A percentile compares a stretch with the other conserved stretches of the same genome.
These are phyloP conservation scores for Jacaranda mimosifolia DNA, from an alignment of 257 asterid genomes.

Conservation along the genomic window DNA sequence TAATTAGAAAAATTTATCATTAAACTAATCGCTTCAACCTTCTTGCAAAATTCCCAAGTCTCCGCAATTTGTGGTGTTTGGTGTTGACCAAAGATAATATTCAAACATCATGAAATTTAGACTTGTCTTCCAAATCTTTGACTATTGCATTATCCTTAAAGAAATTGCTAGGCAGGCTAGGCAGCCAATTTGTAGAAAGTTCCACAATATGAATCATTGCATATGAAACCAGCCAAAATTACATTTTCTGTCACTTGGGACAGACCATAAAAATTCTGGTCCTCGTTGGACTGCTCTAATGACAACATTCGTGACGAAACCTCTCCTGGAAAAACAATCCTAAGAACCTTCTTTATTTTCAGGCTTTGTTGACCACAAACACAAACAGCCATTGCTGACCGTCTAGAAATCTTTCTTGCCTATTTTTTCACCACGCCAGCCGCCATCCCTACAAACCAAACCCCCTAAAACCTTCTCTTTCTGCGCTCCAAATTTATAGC, in stretches of 20 bases:
- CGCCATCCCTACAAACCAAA: not conserved
- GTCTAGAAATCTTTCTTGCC: conserved; percentile 35
- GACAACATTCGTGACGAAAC: not conserved
- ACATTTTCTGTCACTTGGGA: not conserved
- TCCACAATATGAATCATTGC: not conserved
- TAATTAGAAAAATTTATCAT: too few relatives aligned
- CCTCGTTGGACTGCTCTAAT: conserved; percentile 41
- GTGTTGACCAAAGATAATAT: conserved; percentile 8
- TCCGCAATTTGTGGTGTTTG: conserved; percentile 17
- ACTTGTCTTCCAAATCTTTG: conserved; percentile 17
- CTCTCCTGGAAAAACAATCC: not conserved
- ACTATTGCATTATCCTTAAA: not conserved
- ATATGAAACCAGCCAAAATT: not conserved
- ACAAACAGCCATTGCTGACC: conserved; percentile 28
- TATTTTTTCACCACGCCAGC: not conserved
- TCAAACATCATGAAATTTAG: not conserved
- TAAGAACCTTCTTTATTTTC: not conserved
- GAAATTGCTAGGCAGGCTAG: too few relatives aligned
- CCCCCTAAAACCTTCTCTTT: conserved; percentile 12
- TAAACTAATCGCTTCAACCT: too few relatives aligned
- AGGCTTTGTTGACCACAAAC: conserved; percentile 36
- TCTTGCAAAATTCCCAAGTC: not conserved
- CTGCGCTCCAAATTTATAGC: not conserved
- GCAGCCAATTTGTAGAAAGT: too few relatives aligned
- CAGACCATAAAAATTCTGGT: conserved; percentile 10